phyloP scores from a whole-genome alignment of 352 stramenopile genomes.

The Globisporangium middletonii region DNA sequence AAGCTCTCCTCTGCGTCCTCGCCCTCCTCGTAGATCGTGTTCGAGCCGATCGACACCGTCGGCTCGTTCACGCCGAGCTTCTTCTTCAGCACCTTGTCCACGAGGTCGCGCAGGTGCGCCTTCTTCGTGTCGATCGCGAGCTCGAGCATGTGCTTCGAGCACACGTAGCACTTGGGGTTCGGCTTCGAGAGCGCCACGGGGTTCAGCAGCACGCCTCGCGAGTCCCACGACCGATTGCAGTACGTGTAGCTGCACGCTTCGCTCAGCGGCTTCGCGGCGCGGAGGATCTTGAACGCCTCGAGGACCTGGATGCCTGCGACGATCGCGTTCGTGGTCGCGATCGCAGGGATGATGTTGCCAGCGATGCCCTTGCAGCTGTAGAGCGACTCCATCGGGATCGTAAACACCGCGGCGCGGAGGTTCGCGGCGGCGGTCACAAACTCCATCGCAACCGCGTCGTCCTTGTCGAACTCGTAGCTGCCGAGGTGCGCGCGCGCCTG shows the following conservation, averaged over 20 bases:
- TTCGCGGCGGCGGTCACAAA: constrained; percentile 98
- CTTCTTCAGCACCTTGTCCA: constrained; percentile 83
- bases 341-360: constrained; percentile 99
- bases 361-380: constrained; percentile 97
- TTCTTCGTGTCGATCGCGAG: constrained; percentile 87
- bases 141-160: constrained; percentile 89
- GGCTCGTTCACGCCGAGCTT: constrained; percentile 88
- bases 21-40: constrained; percentile 94
- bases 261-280: constrained; percentile 50
- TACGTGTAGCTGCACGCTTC: constrained; percentile 91
- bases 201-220: constrained; percentile 90
- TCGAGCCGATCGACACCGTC: constrained; percentile 80
- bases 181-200: constrained; percentile 85
- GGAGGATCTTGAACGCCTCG: constrained; percentile 80
- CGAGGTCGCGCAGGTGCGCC: constrained; percentile 73
- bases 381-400: constrained; percentile 77
- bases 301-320: constrained; percentile 93
- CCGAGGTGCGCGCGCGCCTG: constrained; percentile 55
- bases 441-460: constrained; percentile 93
- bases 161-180: constrained; percentile 96
- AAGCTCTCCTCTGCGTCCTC: constrained; percentile 87
- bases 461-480: constrained; percentile 96
- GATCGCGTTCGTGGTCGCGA: constrained; percentile 99
- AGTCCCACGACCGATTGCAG: constrained; percentile 90
- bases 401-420: constrained; percentile 88